phyloP scores from a whole-genome alignment of 257 asterid genomes.

The Capsicum chinense region DNA sequence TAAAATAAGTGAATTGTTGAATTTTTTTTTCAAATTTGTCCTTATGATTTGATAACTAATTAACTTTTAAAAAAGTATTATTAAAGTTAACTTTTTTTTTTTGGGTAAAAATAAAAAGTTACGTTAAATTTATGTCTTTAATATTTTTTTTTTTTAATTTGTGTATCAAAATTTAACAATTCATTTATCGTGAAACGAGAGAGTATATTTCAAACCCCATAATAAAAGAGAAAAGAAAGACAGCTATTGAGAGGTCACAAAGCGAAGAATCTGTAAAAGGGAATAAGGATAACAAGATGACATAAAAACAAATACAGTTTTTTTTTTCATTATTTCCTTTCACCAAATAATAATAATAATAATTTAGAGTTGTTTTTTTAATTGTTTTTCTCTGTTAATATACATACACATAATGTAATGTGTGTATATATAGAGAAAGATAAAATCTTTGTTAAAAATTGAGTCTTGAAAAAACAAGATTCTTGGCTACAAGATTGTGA shows the following conservation, averaged over 20 bases:
- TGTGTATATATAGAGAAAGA: neutral
- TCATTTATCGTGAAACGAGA: no score
- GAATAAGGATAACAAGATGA: neutral
- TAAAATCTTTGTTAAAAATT: no score
- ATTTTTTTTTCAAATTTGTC: no score
- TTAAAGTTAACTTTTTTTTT: no score
- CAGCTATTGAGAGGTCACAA: constrained; percentile 6
- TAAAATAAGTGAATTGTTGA: no score
- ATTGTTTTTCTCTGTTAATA: neutral
- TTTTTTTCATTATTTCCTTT: neutral
- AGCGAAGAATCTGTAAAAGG: constrained; percentile 19
- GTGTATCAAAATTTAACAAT: no score
- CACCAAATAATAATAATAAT: neutral
- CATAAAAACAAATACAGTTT: neutral
- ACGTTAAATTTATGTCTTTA: no score
- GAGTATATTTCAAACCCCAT: constrained; percentile 5
- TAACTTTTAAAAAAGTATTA: no score
- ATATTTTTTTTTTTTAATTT: no score
- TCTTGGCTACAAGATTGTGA: neutral
- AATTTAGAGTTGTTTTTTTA: neutral
- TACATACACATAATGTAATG: neutral
- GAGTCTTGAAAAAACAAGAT: constrained; percentile 15
- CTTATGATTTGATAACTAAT: no score
- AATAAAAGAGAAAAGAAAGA: neutral
- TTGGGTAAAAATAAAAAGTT: no score